Evolutionary conservation across 352 stramenopile genomes (phyloP).

Genomic region (Globisporangium paroecandrum): DNA sequence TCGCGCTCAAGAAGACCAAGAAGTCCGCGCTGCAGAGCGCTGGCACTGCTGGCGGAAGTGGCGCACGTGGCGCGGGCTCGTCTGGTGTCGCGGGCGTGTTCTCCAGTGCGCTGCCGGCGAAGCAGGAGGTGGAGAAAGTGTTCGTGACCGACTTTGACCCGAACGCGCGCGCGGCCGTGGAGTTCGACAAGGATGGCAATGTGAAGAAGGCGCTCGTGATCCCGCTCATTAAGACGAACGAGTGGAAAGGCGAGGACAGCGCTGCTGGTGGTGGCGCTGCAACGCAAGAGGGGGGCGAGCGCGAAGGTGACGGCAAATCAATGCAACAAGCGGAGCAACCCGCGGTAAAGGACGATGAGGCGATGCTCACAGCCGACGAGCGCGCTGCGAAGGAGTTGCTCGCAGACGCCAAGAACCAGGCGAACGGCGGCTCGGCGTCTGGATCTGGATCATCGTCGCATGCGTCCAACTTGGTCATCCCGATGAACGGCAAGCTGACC

Average conservation of each 20-base stretch:
- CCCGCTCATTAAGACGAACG: conserved; percentile 60
- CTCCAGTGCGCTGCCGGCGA: conserved; percentile 10
- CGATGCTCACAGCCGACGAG: conserved; percentile 31
- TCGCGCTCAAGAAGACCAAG: conserved; percentile 75
- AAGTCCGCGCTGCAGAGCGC: conserved; percentile 26
- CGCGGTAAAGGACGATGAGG: not conserved
- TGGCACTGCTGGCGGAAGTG: conserved; percentile 4
- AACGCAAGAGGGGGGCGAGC: not conserved
- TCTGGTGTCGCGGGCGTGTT: conserved; percentile 20
- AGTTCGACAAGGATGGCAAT: conserved; percentile 22
- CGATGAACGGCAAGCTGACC: conserved; percentile 19
- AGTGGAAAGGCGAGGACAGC: conserved; percentile 26
- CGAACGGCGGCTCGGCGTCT: not conserved
- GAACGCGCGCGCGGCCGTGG: conserved; percentile 25
- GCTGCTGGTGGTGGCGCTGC: not conserved
- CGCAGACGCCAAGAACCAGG: conserved; percentile 27
- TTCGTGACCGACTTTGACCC: conserved; percentile 79
- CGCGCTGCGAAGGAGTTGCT: conserved; percentile 37
- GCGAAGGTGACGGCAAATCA: not conserved
- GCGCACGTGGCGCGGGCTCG: not conserved
- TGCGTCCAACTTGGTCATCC: conserved; percentile 50
- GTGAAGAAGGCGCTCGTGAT: conserved; percentile 55
- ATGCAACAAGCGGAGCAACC: not conserved
- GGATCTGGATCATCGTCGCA: not conserved
- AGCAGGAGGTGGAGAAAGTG: conserved; percentile 35